phyloP scores from a whole-genome alignment of 192 early-diverging fungal genomes.

The Coemansia sp. region DNA sequence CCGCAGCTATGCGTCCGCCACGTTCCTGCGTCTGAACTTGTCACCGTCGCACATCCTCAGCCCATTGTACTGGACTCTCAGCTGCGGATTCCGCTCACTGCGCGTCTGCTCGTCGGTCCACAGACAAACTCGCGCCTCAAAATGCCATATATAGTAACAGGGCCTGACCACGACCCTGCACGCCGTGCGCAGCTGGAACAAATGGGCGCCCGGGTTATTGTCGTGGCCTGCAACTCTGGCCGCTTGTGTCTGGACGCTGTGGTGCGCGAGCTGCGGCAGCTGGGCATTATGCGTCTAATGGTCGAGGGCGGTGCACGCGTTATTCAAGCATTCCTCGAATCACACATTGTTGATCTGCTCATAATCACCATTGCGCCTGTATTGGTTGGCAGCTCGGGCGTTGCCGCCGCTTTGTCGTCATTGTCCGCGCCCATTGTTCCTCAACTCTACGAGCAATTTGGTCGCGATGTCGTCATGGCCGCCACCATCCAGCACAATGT shows the following conservation, averaged over 20 bases:
- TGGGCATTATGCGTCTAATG: slow-evolving; percentile 67
- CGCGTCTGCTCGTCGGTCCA: slow-evolving; percentile 55
- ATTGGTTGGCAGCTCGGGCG: slow-evolving; percentile 62
- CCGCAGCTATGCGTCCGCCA: slow-evolving; percentile 62
- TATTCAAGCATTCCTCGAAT: slow-evolving; percentile 64
- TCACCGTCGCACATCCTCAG: slow-evolving; percentile 53
- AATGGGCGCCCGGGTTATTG: slow-evolving; percentile 62
- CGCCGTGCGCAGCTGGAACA: slow-evolving; percentile 50
- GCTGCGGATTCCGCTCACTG: slow-evolving; percentile 61
- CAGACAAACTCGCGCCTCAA: slow-evolving; percentile 41
- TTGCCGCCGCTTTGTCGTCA: slow-evolving; percentile 40
- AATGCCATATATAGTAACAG: slow-evolving; percentile 62
- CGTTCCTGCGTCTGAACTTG: slow-evolving; percentile 6
- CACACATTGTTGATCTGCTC: slow-evolving; percentile 10
- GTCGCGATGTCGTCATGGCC: slow-evolving; percentile 57
- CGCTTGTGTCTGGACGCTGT: slow-evolving; percentile 16
- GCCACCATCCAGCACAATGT: slow-evolving; percentile 22
- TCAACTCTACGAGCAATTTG: slow-evolving; percentile 52
- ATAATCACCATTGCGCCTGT: slow-evolving; percentile 74
- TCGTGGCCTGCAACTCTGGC: slow-evolving; percentile 19
- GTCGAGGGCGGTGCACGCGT: slow-evolving; percentile 85
- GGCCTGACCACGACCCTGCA: slow-evolving; percentile 18
- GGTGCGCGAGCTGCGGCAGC: slow-evolving; percentile 13
- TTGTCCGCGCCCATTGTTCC: slow-evolving; percentile 14
- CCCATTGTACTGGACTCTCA: slow-evolving; percentile 78